Evolutionary conservation across 179 eudicot species (phyloP), one percentile per base, ranked within the genome.

Genomic region (Carnegiea gigantea): DNA sequence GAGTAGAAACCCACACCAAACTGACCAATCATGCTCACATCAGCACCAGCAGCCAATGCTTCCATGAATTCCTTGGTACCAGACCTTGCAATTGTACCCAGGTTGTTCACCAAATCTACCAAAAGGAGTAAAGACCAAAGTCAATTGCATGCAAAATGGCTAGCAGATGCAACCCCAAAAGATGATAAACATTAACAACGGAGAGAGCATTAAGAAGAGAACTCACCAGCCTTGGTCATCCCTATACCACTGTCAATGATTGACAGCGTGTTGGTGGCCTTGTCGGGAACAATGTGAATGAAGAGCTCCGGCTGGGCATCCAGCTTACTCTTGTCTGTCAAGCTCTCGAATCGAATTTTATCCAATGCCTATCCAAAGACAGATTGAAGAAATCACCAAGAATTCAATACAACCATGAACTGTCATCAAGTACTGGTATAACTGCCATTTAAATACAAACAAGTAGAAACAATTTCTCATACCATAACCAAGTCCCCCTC

Each of bases 1-100:
- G 93, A 91, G 86, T 90, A 90, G 88, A 90, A 90, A 30, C 93
- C 93, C 9, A 90, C 93, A 84, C 93, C 93, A 54, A 91, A 91
- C 78, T 91, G 93, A 67, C 93, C 93, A 82, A 91, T 91, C 93
- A 91, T 91, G 77, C 93, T 91, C 23, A 90, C 93, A 82, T 90
- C 93, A 75, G 93, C 93, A 64, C 93, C 93, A 81, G 93, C 92
- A 30, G 92, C 87, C 81, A 91, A 84, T 48, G 93, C 93, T 82
- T 91, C 93, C 93, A 91, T 91, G 85, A 91, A 91, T 75, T 91
- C 93, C 60, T 90, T 91, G 0, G 93, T 91, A 18, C 93, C 93
- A 14, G 93, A 90, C 81, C 92, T 90, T 6, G 93, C 93, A 73
- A 90, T 90, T 1, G 93, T 90, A 77, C 93, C 93, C 24, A 91